phyloP scores from a whole-genome alignment of 208 protist genomes.

The Trypanosoma cruzi region DNA sequence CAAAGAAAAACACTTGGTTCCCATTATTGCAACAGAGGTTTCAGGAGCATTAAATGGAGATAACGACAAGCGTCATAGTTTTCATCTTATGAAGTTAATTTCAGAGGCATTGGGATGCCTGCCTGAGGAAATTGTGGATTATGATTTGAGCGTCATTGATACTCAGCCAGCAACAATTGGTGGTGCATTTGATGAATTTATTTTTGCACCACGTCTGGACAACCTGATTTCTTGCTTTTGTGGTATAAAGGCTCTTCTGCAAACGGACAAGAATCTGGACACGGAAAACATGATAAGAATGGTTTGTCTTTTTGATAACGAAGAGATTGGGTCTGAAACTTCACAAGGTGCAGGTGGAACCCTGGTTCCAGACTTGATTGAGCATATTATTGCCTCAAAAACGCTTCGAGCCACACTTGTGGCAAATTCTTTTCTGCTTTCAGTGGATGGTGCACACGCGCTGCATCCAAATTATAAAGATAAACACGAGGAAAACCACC shows the following conservation, averaged over 20 bases:
- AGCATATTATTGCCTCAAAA: slow-evolving; percentile 47
- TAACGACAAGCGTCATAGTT: slow-evolving; percentile 49
- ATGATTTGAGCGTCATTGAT: slow-evolving; percentile 96
- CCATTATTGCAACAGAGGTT: slow-evolving; percentile 84
- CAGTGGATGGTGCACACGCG: slow-evolving; percentile 96
- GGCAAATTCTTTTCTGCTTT: slow-evolving; percentile 93
- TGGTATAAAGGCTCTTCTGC: slow-evolving; percentile 77
- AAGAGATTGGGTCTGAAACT: slow-evolving; percentile 88
- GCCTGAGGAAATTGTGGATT: slow-evolving; percentile 93
- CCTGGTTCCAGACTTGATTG: slow-evolving; percentile 79
- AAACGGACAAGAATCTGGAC: slow-evolving; percentile 34
- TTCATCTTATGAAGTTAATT: slow-evolving; percentile 76
- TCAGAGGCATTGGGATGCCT: slow-evolving; percentile 55
- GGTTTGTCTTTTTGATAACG: slow-evolving; percentile 91
- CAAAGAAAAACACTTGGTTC: slow-evolving; percentile 95
- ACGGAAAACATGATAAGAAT: slow-evolving; percentile 86
- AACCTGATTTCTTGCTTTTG: slow-evolving; percentile 97
- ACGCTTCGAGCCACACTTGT: slow-evolving; percentile 62
- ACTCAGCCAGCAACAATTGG: slow-evolving; percentile 91
- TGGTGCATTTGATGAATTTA: slow-evolving; percentile 95
- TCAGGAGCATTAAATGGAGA: slow-evolving; percentile 20
- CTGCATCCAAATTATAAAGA: slow-evolving; percentile 97
- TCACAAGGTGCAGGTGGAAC: slow-evolving; percentile 76
- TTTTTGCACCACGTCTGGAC: slow-evolving; percentile 95
- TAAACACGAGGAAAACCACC: slow-evolving; percentile 94